Percentiles rank a stretch among this genome's conserved stretches.
phyloP scores from a whole-genome alignment of 805 yeast species.

The Clavispora santaluciae region DNA sequence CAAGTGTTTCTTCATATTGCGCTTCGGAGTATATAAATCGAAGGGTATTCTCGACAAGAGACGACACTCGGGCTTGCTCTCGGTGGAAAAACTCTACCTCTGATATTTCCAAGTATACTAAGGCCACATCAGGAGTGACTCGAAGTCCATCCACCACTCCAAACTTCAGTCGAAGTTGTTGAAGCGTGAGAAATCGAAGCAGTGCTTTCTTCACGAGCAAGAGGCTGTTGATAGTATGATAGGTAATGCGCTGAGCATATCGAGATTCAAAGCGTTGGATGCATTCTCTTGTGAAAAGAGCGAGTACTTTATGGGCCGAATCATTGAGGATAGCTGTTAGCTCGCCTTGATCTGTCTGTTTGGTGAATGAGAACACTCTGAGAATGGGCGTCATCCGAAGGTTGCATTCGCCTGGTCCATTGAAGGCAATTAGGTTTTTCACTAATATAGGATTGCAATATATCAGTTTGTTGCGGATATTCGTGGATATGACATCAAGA shows the following conservation, averaged over 20 bases:
- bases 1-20: slow-evolving; percentile 8
- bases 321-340: slow-evolving; percentile 31
- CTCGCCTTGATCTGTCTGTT: slow-evolving; percentile 18
- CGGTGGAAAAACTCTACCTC: slow-evolving; percentile 29
- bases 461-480: background rate
- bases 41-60: slow-evolving; percentile 17
- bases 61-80: slow-evolving; percentile 23
- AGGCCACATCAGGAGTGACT: slow-evolving; percentile 7
- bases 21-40: slow-evolving; percentile 22
- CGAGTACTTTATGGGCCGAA: slow-evolving; percentile 26
- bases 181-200: slow-evolving; percentile 18
- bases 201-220: slow-evolving; percentile 26
- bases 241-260: slow-evolving; percentile 32
- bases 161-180: background rate
- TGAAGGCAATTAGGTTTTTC: slow-evolving; percentile 14
- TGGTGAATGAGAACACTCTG: slow-evolving; percentile 23
- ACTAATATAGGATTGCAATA: slow-evolving; percentile 5
- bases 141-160: slow-evolving; percentile 1
- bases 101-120: slow-evolving; percentile 24
- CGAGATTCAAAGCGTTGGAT: slow-evolving; percentile 26
- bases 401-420: slow-evolving; percentile 4
- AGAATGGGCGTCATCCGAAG: slow-evolving; percentile 21
- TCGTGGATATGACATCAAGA: slow-evolving; percentile 4
- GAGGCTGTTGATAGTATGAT: slow-evolving; percentile 21
- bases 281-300: slow-evolving; percentile 23